These are phyloP conservation scores for Leucaena leucocephala DNA, from an alignment of 306 rosid genomes.

Conservation along the genomic window DNA sequence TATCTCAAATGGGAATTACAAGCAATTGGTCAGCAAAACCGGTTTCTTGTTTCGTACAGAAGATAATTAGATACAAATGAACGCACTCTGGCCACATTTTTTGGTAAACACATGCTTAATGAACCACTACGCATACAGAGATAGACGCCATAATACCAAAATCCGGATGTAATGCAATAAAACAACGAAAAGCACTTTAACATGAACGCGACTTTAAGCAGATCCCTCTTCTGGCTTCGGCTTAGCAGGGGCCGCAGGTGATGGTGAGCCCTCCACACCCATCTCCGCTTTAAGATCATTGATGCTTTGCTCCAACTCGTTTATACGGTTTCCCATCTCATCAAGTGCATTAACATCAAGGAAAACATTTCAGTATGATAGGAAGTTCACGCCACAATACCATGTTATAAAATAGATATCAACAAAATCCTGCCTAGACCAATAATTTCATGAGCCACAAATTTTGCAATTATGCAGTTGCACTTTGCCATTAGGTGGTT, in stretches of 20 bases:
- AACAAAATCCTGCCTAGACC: constrained; percentile 21
- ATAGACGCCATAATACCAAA: constrained; percentile 19
- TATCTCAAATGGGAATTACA: constrained; percentile 8
- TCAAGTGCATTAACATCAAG: constrained; percentile 83
- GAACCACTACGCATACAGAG: constrained; percentile 30
- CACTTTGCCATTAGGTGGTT: too few relatives aligned
- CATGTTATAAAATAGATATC: constrained; percentile 27
- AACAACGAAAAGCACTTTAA: constrained; percentile 21
- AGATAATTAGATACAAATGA: constrained; percentile 30
- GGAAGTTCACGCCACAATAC: constrained; percentile 9
- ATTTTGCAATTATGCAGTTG: neutral
- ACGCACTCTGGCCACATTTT: constrained; percentile 25
- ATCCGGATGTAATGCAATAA: constrained; percentile 36
- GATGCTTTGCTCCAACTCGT: constrained; percentile 93
- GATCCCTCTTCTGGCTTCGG: constrained; percentile 65
- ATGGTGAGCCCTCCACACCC: constrained; percentile 89
- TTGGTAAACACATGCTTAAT: constrained; percentile 10
- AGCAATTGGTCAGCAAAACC: constrained; percentile 3
- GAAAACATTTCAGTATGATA: constrained; percentile 41
- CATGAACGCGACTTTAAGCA: constrained; percentile 38
- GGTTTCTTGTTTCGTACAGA: neutral
- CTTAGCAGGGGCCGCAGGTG: constrained; percentile 57
- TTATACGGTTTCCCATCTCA: constrained; percentile 93
- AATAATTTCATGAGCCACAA: constrained; percentile 18
- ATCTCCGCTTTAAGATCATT: constrained; percentile 83